Base-by-base conservation (phyloP, 2,329 filamentous ascomycete genomes). In the Bipolaris victoriae region DNA sequence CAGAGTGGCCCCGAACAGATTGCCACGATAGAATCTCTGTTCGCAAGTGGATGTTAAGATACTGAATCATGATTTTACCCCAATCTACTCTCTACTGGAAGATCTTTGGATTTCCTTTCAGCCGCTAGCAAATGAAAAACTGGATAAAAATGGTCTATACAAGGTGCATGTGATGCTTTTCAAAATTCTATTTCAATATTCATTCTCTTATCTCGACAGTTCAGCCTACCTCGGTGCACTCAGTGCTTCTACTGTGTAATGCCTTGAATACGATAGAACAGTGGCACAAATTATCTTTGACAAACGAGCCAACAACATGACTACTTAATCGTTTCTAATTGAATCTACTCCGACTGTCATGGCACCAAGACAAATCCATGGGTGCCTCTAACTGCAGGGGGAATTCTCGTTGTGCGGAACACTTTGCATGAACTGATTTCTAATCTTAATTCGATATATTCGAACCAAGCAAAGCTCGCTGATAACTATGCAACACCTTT, bases 401-500 rank as follows among this genome's bases (percentile, higher is more conserved):
- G 83, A 46, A 79, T 77, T 51, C 50, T 76, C 0, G 77, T 77
- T 2, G 77, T 83, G 15, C 80, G 77, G 71, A 76, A 78, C 31
- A 68, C 80, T 22, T 71, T 82, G 7, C 78, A 79, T 53, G 74
- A 78, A 43, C 75, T 76, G 9, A 63, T 66, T 0, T 69, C 71
- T 11, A 78, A 78, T 1, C 67, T 84, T 44, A 83, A 83, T 63
- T 68, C 83, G 54, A 83, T 80, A 0, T 45, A 71, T 7, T 76
- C 78, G 0, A 67, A 61, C 2, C 61, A 71, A 7, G 78, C 79
- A 6, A 70, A 62, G 5, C 60, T 76, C 6, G 79, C 76, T 2
- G 79, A 83, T 62, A 84, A 83, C 65, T 78, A 78, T 49, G 74
- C 0, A 74, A 76, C 43, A 80, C 77, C 1, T 63, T 84, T 7